Evolutionary conservation across 2,329 filamentous ascomycete species (phyloP).

Genomic region (Domatiomyces catenatus): DNA sequence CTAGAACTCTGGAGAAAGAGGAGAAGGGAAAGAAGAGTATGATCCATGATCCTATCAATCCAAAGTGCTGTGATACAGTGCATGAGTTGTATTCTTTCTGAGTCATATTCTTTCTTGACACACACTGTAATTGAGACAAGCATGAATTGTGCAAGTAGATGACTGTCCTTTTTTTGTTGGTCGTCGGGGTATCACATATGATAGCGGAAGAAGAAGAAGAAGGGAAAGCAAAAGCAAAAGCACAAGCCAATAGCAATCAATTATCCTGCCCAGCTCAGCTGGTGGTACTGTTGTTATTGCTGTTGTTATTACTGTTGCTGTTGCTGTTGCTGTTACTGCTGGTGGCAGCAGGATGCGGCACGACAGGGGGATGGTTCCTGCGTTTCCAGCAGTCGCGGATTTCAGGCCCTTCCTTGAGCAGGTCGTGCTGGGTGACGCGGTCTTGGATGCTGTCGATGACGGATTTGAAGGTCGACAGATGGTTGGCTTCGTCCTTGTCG

Average conservation of each 20-base stretch:
- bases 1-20: background rate
- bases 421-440: slow-evolving; percentile 65
- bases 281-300: background rate
- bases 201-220: background rate
- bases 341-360: no score
- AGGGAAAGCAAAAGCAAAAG: background rate
- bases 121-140: no score
- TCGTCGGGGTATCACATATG: background rate
- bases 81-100: no score
- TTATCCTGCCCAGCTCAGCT: background rate
- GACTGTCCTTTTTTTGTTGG: background rate
- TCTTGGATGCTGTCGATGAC: slow-evolving; percentile 84
- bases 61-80: no score
- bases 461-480: slow-evolving; percentile 66
- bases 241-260: background rate
- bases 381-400: slow-evolving; percentile 69
- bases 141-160: no score
- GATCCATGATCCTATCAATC: no score
- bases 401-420: slow-evolving; percentile 51
- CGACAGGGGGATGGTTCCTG: background rate
- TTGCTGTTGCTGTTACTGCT: background rate
- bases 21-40: background rate
- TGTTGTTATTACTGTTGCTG: background rate
- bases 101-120: no score
- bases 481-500: slow-evolving; percentile 84